Evolutionary conservation across 495 filamentous ascomycete genomes (phyloP).

Genomic region (Geoglossum glabrum): DNA sequence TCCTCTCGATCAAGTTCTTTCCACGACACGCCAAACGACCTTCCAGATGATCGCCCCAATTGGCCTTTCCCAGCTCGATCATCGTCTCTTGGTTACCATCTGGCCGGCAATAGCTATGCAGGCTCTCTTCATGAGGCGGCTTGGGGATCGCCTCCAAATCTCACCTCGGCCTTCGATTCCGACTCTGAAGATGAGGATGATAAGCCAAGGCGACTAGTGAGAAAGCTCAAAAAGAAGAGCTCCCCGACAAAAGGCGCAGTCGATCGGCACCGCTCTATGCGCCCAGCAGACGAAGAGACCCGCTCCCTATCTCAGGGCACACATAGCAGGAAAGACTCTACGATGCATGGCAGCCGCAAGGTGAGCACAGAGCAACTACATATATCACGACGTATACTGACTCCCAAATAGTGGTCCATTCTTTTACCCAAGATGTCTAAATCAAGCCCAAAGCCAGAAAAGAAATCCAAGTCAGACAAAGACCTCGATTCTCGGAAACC

Average conservation of each 20-base stretch:
- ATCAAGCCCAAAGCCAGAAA: not conserved
- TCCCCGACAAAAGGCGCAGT: not conserved
- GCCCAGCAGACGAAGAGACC: not conserved
- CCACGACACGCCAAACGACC: not conserved
- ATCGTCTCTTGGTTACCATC: not conserved
- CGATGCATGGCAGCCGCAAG: not conserved
- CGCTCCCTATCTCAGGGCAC: not conserved
- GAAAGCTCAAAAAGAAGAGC: not conserved
- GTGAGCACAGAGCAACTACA: not conserved
- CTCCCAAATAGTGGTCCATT: not conserved
- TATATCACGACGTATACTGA: not conserved
- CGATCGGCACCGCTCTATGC: not conserved
- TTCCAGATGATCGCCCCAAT: not conserved
- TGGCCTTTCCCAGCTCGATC: not conserved
- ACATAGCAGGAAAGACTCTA: not conserved
- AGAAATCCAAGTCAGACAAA: not conserved
- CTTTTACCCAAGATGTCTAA: not conserved
- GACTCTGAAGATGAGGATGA: slow-evolving; percentile 1
- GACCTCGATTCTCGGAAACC: not conserved
- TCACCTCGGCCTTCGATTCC: not conserved
- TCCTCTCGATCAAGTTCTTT: not conserved
- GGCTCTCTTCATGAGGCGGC: not conserved
- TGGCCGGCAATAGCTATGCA: not conserved
- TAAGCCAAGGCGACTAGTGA: not conserved
- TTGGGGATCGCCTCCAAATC: not conserved